A percentile compares a stretch with the other conserved stretches of the same genome.
phyloP scores from a whole-genome alignment of 2,329 filamentous ascomycete genomes.

The Venturia oleaginea region DNA sequence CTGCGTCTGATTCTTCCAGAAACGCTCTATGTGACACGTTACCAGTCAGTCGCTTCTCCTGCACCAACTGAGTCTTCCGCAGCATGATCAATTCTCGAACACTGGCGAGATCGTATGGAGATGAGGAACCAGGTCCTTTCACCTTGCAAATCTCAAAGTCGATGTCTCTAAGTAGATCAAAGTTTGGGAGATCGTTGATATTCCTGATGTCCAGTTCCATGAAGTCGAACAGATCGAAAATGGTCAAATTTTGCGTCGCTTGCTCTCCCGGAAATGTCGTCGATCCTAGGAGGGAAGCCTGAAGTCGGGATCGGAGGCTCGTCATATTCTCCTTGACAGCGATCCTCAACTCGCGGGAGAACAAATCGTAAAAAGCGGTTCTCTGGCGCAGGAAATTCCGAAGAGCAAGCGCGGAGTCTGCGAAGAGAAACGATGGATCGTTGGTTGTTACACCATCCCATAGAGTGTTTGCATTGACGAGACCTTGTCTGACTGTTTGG shows the following conservation, averaged over 20 bases:
- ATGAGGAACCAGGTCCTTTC: slow-evolving; percentile 47
- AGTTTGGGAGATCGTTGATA: slow-evolving; percentile 43
- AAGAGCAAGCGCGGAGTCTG: slow-evolving; percentile 58
- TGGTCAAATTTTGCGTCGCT: slow-evolving; percentile 57
- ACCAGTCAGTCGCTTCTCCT: slow-evolving; percentile 27
- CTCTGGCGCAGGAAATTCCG: slow-evolving; percentile 71
- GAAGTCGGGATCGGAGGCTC: slow-evolving; percentile 34
- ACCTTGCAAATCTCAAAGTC: slow-evolving; percentile 58
- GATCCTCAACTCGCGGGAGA: slow-evolving; percentile 73
- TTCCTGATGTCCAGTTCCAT: slow-evolving; percentile 53
- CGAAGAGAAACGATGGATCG: slow-evolving; percentile 58
- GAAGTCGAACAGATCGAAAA: slow-evolving; percentile 94
- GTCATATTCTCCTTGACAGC: slow-evolving; percentile 63
- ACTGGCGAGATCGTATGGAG: slow-evolving; percentile 59
- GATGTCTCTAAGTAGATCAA: slow-evolving; percentile 52
- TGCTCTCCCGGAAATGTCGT: slow-evolving; percentile 52
- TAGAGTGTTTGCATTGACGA: slow-evolving; percentile 57
- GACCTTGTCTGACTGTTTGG: slow-evolving; percentile 60
- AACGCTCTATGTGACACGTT: slow-evolving; percentile 39
- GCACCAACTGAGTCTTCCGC: slow-evolving; percentile 53
- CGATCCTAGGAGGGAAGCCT: slow-evolving; percentile 65
- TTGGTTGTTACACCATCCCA: slow-evolving; percentile 64
- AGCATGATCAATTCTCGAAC: slow-evolving; percentile 66
- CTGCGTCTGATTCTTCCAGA: slow-evolving; percentile 26
- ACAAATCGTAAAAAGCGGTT: slow-evolving; percentile 73